A percentile compares a stretch with the other conserved stretches of the same genome.
Conservation (phyloP, 2,329 filamentous ascomycete genomes). For the Claviceps arundinis region DNA sequence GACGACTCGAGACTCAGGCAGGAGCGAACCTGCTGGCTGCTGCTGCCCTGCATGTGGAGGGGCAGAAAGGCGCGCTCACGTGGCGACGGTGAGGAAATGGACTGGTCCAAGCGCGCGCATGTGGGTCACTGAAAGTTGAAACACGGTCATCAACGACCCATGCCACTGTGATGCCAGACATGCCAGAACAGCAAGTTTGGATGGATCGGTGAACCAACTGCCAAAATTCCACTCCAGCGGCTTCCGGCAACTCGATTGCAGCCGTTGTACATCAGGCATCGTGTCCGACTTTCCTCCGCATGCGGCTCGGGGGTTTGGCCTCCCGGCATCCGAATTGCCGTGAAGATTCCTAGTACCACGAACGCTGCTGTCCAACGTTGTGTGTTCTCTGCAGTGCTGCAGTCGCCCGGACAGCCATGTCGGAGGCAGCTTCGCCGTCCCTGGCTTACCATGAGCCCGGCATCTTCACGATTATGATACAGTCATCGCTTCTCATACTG, state of each 20-base stretch:
- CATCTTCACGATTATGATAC: conserved; percentile 44
- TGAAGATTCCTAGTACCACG: not conserved
- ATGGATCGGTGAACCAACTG: too few relatives aligned
- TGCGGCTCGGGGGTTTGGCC: not conserved
- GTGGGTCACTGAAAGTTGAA: too few relatives aligned
- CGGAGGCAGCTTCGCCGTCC: not conserved
- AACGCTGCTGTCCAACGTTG: not conserved
- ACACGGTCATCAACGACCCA: too few relatives aligned
- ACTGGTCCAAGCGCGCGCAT: too few relatives aligned
- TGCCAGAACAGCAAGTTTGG: too few relatives aligned
- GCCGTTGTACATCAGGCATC: too few relatives aligned
- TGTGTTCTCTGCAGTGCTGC: not conserved
- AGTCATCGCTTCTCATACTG: conserved; percentile 47
- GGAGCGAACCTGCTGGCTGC: not conserved
- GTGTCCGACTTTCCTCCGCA: not conserved
- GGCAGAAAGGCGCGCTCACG: too few relatives aligned
- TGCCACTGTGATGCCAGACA: too few relatives aligned
- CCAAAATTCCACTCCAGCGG: too few relatives aligned
- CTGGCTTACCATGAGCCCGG: conserved; percentile 49
- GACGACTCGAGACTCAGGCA: not conserved
- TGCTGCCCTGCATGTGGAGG: too few relatives aligned
- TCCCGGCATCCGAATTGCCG: not conserved
- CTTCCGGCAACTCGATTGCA: too few relatives aligned
- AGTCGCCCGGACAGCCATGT: not conserved
- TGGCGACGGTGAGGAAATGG: too few relatives aligned